phyloP scores from a whole-genome alignment of 192 early-diverging fungal genomes.

The Mortierella antarctica region DNA sequence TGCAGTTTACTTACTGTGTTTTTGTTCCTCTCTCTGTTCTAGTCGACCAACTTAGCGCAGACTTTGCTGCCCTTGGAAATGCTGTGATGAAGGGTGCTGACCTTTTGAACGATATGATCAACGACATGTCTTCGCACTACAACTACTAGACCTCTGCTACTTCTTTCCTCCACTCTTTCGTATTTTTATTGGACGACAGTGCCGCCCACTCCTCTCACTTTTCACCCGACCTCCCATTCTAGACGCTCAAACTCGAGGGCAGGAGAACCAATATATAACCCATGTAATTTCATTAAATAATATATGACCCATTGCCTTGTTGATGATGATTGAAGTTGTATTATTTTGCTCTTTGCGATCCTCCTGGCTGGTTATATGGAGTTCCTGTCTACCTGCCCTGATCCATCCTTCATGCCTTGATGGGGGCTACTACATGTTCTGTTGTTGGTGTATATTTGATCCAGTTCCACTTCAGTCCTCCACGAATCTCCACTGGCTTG shows the following conservation, averaged over 20 bases:
- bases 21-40: background rate
- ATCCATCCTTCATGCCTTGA: conserved; percentile 17
- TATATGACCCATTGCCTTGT: too few relatives aligned
- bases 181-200: background rate
- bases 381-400: background rate
- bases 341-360: too few relatives aligned
- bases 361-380: too few relatives aligned
- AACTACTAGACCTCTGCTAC: conserved; percentile 26
- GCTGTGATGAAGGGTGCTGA: conserved; percentile 56
- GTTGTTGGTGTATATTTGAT: conserved; percentile 48
- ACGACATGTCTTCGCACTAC: conserved; percentile 54
- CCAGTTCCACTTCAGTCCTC: conserved; percentile 54
- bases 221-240: background rate
- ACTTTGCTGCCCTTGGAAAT: conserved; percentile 52
- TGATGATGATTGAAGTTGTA: too few relatives aligned
- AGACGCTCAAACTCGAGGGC: too few relatives aligned
- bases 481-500: conserved; percentile 52
- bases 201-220: background rate
- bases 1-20: background rate
- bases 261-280: too few relatives aligned
- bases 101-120: conserved; percentile 42
- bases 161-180: background rate
- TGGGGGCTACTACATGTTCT: conserved; percentile 31
- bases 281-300: too few relatives aligned
- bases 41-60: conserved; percentile 52